phyloP scores from a whole-genome alignment of 192 early-diverging fungal genomes.

The Borealophlyctis nickersoniae region DNA sequence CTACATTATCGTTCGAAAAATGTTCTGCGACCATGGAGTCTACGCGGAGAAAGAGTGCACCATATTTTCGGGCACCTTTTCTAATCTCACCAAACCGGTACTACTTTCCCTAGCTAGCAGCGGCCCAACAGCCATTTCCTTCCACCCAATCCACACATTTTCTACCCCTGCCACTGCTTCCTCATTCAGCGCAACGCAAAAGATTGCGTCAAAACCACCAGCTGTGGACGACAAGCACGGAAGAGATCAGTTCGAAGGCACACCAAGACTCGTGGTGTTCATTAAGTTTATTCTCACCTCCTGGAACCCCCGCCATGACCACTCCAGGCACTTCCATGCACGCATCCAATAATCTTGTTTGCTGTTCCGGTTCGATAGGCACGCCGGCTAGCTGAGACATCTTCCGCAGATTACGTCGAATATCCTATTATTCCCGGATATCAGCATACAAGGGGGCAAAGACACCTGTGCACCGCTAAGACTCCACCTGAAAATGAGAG shows the following conservation, averaged over 20 bases:
- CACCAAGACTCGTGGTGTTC: background rate
- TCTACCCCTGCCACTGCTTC: constrained; percentile 19
- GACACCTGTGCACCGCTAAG: too few species aligned
- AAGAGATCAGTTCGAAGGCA: background rate
- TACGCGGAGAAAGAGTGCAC: too few species aligned
- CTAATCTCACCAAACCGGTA: constrained; percentile 5
- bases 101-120: constrained; percentile 47
- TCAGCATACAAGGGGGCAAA: too few species aligned
- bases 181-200: constrained; percentile 60
- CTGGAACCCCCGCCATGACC: constrained; percentile 91
- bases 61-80: too few species aligned
- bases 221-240: constrained; percentile 44
- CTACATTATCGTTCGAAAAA: too few species aligned
- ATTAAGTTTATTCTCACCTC: constrained; percentile 60
- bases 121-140: constrained; percentile 77
- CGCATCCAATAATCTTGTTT: constrained; percentile 82
- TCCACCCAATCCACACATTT: constrained; percentile 53
- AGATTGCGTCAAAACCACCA: constrained; percentile 97
- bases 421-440: constrained; percentile 23
- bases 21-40: too few species aligned
- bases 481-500: too few species aligned
- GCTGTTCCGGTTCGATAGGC: constrained; percentile 86
- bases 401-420: constrained; percentile 68
- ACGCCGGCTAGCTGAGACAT: constrained; percentile 73
- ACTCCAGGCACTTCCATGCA: constrained; percentile 78